Evolutionary conservation across 1,284 basidiomycete species (phyloP).

Genomic region (Irpex rosettiformis): DNA sequence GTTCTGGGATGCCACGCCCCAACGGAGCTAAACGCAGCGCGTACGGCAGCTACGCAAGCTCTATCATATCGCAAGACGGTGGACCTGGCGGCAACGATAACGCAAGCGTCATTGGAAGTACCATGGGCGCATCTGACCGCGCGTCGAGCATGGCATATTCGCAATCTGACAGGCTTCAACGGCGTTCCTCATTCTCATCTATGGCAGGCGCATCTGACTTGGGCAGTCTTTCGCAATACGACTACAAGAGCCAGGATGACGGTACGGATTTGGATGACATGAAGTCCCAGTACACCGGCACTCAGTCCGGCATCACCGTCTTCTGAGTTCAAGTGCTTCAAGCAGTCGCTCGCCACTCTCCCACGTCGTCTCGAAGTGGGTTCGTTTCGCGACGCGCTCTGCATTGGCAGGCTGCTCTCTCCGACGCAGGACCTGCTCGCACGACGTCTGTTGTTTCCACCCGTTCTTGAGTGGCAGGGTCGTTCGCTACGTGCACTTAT

Average conservation of each 20-base stretch:
- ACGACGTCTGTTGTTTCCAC: neutral
- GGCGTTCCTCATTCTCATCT: constrained; percentile 71
- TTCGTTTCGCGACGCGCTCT: neutral
- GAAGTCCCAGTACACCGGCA: constrained; percentile 80
- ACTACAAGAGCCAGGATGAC: constrained; percentile 86
- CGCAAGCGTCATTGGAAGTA: constrained; percentile 56
- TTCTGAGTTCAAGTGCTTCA: constrained; percentile 43
- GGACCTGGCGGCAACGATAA: constrained; percentile 59
- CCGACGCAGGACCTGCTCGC: neutral
- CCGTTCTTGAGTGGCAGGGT: neutral
- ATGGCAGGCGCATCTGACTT: constrained; percentile 74
- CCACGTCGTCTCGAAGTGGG: neutral
- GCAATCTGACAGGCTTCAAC: constrained; percentile 70
- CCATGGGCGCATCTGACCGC: constrained; percentile 40
- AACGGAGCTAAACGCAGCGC: constrained; percentile 68
- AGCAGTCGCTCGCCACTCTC: neutral
- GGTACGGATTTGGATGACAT: constrained; percentile 74
- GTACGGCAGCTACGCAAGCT: constrained; percentile 85
- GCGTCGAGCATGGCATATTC: constrained; percentile 70
- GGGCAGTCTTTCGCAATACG: constrained; percentile 73
- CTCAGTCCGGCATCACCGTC: constrained; percentile 79
- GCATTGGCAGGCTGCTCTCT: neutral
- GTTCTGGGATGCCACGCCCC: constrained; percentile 56
- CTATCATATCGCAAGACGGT: constrained; percentile 87
- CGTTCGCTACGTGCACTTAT: neutral